Percentiles rank a stretch among this genome's conserved stretches.
phyloP scores from a whole-genome alignment of 129 eudicot species.

The Solidago caesia region DNA sequence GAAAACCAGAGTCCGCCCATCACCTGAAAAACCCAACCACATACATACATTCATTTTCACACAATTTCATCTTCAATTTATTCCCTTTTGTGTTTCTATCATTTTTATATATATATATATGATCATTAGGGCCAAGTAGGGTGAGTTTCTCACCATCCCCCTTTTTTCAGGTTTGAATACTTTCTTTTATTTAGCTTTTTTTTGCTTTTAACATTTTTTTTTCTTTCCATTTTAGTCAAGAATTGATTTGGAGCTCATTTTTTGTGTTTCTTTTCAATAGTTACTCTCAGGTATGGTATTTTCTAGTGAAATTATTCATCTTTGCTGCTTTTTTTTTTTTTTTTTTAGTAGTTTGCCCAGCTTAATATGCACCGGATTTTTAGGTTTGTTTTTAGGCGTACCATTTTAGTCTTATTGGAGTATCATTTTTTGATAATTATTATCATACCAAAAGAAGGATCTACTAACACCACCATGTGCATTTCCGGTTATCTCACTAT shows the following conservation, averaged over 20 bases:
- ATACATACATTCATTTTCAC: background rate
- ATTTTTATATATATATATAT: background rate
- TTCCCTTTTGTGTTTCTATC: background rate
- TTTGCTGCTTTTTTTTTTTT: background rate
- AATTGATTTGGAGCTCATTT: background rate
- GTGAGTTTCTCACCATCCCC: background rate
- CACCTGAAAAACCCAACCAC: slow-evolving; percentile 19
- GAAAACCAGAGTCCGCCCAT: slow-evolving; percentile 14
- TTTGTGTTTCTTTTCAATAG: background rate
- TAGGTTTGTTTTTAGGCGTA: too few relatives aligned
- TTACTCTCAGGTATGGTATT: slow-evolving; percentile 6
- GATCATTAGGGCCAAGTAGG: background rate
- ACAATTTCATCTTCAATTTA: background rate
- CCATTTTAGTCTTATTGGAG: too few relatives aligned
- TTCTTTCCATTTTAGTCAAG: background rate
- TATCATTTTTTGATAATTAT: too few relatives aligned
- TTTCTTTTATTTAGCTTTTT: background rate
- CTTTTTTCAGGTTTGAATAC: background rate
- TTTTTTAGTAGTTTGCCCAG: background rate
- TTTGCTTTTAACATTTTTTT: background rate
- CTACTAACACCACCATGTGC: too few relatives aligned
- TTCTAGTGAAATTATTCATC: background rate
- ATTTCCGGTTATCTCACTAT: background rate
- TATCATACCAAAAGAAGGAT: too few relatives aligned
- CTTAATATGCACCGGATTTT: background rate